Evolutionary conservation across 129 eudicot species (phyloP), one percentile per base, ranked within the genome.

Genomic region (Tagetes erecta): DNA sequence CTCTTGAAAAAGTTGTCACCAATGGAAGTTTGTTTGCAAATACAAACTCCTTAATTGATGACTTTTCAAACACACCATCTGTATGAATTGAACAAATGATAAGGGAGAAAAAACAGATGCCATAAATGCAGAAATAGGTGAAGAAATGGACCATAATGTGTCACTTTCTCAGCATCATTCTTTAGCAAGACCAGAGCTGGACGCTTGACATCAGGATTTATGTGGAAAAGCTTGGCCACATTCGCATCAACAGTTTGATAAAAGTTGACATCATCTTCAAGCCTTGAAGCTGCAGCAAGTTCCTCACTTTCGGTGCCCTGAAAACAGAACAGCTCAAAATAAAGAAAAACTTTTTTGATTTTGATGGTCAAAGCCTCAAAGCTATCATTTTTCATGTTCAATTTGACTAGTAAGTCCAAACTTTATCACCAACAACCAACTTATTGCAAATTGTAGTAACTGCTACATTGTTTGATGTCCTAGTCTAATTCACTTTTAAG

Each of bases 291-390:
- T 80, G 89, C 97, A 74, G 82, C 87, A 80, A 92, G 88, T 77
- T 89, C 96, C 33, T 86, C 86, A 62, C 84, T 87, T 72, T 92
- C 93, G 38, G 92, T 77, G 80, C 97, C 96, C 97, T 89, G 82
- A 45, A 77, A 50, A 53, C 72, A 71, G 34, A 66, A 37, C 64
- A 64, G 68, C 67, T 40, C 38, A 5, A 69, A 52, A 38, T 38
- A 9, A 36, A 63, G 34, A 83, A 13, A 50, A 41, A 33, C 27
- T 4, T 7, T 9, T 11, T 3, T 20, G 9, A 33, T 76, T 76
- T 34, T 11, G 0, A 13, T 30, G 5, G 7, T 30, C 44, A 65
- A 50, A 49, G 44, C 13, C 72, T 50, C 51, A 20, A 74, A 36
- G 71, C 27, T 63, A 33, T 41, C 41, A 38, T 39, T 38, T 63